Base-by-base conservation (phyloP, 345 rosid genomes). In the Toxicodendron radicans region DNA sequence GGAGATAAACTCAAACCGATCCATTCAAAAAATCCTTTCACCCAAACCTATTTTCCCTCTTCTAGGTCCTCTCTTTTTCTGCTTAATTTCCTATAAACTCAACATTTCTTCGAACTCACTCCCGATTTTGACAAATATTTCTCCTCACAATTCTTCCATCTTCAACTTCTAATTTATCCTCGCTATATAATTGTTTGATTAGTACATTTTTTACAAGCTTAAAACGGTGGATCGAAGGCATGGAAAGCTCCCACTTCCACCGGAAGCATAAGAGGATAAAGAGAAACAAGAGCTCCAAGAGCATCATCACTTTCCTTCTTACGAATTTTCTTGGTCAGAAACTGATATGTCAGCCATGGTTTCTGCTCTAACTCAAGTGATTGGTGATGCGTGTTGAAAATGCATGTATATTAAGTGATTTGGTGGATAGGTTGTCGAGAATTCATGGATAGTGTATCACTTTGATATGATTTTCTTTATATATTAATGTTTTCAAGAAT, bases 261-360 rank as follows among this genome's bases (percentile, higher is more conserved):
- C 82, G 81, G 83, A 87, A 83, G 67, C 95, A 82, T 80, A 93
- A 78, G 85, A 62, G 88, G 86, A 82, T 82, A 76, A 81, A 67
- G 81, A 76, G 46, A 70, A 78, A 49, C 72, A 60, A 10, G 71
- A 58, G 23, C 59, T 68, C 0, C 49, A 65, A 27, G 56, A 56
- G 3, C 52, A 48, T 48, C 52, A 48, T 4, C 71, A 66, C 64
- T 65, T 82, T 14, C 46, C 77, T 72, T 23, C 79, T 49, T 79
- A 83, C 75, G 72, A 80, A 52, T 72, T 82, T 68, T 72, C 86
- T 71, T 80, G 92, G 88, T 71, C 90, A 13, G 97, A 87, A 81
- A 76, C 87, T 3, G 99, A 87, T 64, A 89, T 88, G 82, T 85
- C 90, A 11, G 94, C 97, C 64, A 91, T 95, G 95, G 93, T 92